phyloP scores from a whole-genome alignment of 768 basidiomycete genomes.

The Mycena rebaudengoi region DNA sequence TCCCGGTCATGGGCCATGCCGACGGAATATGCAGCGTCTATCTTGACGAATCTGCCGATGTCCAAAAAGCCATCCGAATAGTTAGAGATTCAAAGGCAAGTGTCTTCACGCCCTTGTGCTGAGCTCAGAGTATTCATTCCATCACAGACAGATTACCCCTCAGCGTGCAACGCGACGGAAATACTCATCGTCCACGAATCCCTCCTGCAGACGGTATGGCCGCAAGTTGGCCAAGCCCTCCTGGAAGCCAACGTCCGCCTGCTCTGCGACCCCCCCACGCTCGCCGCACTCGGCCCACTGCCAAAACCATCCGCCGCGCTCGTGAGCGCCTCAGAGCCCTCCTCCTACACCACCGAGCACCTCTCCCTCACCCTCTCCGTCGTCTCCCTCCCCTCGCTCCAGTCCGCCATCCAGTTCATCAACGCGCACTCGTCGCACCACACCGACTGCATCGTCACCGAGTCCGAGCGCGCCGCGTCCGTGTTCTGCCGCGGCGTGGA shows the following conservation, averaged over 20 bases:
- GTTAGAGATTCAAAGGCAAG: conserved; percentile 91
- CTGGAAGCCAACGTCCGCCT: conserved; percentile 76
- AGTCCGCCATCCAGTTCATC: conserved; percentile 85
- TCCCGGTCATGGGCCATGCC: conserved; percentile 99
- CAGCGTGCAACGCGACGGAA: conserved; percentile 94
- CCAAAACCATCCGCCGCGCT: conserved; percentile 50
- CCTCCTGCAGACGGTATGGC: conserved; percentile 81
- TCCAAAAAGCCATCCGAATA: conserved; percentile 82
- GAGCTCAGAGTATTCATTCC: background rate
- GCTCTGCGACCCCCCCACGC: conserved; percentile 77
- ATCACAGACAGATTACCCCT: conserved; percentile 87
- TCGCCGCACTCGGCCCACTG: conserved; percentile 58
- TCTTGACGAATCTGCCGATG: conserved; percentile 83
- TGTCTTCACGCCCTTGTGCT: background rate
- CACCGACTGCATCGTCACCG: conserved; percentile 93
- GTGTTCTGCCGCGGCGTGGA: conserved; percentile 90
- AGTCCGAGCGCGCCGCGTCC: conserved; percentile 68
- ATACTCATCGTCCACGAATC: conserved; percentile 87
- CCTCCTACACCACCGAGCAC: conserved; percentile 88
- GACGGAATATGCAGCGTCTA: conserved; percentile 94
- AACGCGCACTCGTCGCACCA: conserved; percentile 95
- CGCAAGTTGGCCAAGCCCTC: conserved; percentile 76
- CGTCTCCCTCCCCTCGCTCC: conserved; percentile 72
- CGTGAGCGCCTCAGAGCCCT: conserved; percentile 60
- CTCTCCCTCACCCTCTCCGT: conserved; percentile 88